Percentiles rank a stretch among this genome's conserved stretches.
phyloP scores from a whole-genome alignment of 2,329 filamentous ascomycete species.

The Stemphylium beticola region DNA sequence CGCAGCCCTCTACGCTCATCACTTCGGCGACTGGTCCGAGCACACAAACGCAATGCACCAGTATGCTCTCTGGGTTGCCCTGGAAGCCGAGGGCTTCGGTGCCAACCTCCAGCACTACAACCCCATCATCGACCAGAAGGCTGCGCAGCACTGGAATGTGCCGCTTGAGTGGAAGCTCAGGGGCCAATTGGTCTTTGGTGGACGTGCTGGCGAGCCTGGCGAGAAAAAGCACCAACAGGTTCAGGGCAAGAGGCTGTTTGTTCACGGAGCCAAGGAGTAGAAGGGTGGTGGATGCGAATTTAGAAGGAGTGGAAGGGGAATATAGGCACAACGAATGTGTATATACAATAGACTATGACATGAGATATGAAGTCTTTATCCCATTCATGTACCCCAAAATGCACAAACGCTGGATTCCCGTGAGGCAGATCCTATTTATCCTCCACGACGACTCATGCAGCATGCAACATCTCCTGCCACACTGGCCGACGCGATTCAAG shows the following conservation, averaged over 20 bases:
- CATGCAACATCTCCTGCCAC: no score
- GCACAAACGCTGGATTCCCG: no score
- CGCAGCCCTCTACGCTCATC: conserved; percentile 71
- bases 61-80: conserved; percentile 78
- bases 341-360: no score
- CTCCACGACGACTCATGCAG: no score
- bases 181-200: conserved; percentile 86
- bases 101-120: conserved; percentile 95
- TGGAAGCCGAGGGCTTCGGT: conserved; percentile 83
- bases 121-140: conserved; percentile 78
- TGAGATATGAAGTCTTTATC: no score
- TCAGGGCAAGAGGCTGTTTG: conserved; percentile 64
- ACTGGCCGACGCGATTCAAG: no score
- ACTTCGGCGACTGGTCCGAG: conserved; percentile 77
- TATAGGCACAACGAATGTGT: no score
- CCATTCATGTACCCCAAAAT: no score
- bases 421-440: no score
- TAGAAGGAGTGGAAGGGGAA: not conserved
- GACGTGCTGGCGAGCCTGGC: conserved; percentile 59
- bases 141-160: conserved; percentile 71
- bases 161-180: conserved; percentile 76
- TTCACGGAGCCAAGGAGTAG: conserved; percentile 45
- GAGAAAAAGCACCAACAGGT: conserved; percentile 70
- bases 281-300: not conserved
- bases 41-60: conserved; percentile 86